phyloP scores from a whole-genome alignment of 1,284 basidiomycete species.

The Psilocybe mexicana region DNA sequence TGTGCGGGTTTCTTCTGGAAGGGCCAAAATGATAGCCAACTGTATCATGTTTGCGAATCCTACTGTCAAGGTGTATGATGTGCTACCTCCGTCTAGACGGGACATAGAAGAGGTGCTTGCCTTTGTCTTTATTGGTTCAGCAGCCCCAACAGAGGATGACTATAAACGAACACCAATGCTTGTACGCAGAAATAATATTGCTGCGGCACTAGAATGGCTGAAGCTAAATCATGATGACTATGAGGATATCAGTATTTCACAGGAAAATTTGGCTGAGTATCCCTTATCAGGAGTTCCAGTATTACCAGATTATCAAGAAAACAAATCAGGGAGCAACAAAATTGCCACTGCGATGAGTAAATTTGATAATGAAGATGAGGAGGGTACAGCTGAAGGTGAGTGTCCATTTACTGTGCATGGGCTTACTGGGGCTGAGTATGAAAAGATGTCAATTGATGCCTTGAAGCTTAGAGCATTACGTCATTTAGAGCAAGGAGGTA shows the following conservation, averaged over 20 bases:
- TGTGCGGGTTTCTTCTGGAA: slow-evolving; percentile 21
- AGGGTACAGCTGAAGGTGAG: slow-evolving; percentile 23
- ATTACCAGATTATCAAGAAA: slow-evolving; percentile 14
- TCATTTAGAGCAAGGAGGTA: slow-evolving; percentile 10
- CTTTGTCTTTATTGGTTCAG: slow-evolving; percentile 4
- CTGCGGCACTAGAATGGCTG: slow-evolving; percentile 30
- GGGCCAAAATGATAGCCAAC: slow-evolving; percentile 26
- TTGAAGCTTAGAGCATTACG: neutral
- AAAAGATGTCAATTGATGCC: neutral
- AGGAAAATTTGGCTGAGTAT: slow-evolving; percentile 24
- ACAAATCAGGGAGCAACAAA: neutral
- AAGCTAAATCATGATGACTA: slow-evolving; percentile 34
- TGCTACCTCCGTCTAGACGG: slow-evolving; percentile 12
- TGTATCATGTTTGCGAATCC: slow-evolving; percentile 24
- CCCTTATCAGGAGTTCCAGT: slow-evolving; percentile 22
- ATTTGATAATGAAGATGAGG: slow-evolving; percentile 22
- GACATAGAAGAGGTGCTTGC: slow-evolving; percentile 24
- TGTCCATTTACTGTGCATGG: slow-evolving; percentile 32
- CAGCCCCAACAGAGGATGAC: slow-evolving; percentile 25
- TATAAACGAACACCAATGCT: slow-evolving; percentile 26
- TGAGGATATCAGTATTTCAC: slow-evolving; percentile 28
- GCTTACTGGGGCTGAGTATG: slow-evolving; percentile 4
- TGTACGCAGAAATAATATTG: slow-evolving; percentile 24
- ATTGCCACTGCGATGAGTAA: neutral
- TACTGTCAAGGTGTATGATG: slow-evolving; percentile 21